A percentile compares a stretch with the other conserved stretches of the same genome.
Conservation (phyloP, 2,329 filamentous ascomycete genomes). For the Dactylonectria estremocensis region DNA sequence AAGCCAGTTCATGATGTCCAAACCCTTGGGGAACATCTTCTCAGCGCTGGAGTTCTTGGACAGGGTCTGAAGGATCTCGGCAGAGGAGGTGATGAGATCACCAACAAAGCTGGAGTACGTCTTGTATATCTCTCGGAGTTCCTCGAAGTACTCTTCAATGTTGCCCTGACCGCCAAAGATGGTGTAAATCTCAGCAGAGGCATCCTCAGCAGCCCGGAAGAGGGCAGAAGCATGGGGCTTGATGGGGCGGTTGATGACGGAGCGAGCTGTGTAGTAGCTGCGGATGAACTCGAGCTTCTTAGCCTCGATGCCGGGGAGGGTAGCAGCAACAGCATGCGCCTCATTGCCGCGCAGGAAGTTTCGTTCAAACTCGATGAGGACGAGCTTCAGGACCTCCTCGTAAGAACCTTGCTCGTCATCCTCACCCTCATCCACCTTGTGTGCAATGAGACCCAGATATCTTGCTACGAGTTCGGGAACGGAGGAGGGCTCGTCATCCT, state of each 20-base stretch:
- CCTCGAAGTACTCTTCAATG: constrained; percentile 99
- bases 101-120: constrained; percentile 94
- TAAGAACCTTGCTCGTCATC: constrained; percentile 91
- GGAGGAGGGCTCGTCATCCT: constrained; percentile 99
- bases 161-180: constrained; percentile 98
- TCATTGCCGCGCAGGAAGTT: constrained; percentile 96
- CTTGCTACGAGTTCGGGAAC: constrained; percentile 91
- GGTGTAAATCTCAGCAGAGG: constrained; percentile 87
- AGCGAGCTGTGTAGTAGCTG: constrained; percentile 92
- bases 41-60: constrained; percentile 88
- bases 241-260: constrained; percentile 87
- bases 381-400: constrained; percentile 91
- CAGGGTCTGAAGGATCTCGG: constrained; percentile 88
- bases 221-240: constrained; percentile 95
- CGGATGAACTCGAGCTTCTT: constrained; percentile 94
- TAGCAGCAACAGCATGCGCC: constrained; percentile 89
- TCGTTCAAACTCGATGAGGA: constrained; percentile 96
- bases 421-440: constrained; percentile 92
- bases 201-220: constrained; percentile 88
- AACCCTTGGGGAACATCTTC: constrained; percentile 97
- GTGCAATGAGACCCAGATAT: constrained; percentile 91
- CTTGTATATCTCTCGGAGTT: constrained; percentile 90
- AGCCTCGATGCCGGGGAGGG: constrained; percentile 88
- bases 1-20: constrained; percentile 95
- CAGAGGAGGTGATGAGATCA: constrained; percentile 85